Conservation (phyloP, 129 eudicot genomes). For the Helichrysum umbraculigerum region DNA sequence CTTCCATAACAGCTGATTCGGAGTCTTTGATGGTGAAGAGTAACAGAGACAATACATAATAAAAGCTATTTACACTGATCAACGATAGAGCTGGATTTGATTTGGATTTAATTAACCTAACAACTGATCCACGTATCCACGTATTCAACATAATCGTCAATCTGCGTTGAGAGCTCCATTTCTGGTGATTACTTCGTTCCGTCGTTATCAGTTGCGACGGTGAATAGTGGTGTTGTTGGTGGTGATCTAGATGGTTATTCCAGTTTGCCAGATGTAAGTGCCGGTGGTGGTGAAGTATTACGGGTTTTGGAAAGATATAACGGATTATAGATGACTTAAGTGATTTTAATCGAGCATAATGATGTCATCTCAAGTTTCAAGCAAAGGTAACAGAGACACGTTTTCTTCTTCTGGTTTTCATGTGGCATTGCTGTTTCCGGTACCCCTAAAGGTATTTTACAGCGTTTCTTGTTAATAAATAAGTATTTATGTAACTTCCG, state of each 20-base stretch:
- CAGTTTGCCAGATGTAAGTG: slow-evolving; percentile 16
- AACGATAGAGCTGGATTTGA: slow-evolving; percentile 44
- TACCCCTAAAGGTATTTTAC: slow-evolving; percentile 55
- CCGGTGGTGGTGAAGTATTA: slow-evolving; percentile 41
- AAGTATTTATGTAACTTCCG: no score
- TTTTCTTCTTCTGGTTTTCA: slow-evolving; percentile 44
- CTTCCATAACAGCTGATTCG: no score
- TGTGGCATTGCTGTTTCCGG: slow-evolving; percentile 43
- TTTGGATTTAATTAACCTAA: slow-evolving; percentile 49
- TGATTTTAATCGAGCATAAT: slow-evolving; percentile 29
- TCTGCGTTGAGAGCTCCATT: slow-evolving; percentile 67
- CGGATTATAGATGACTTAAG: slow-evolving; percentile 44
- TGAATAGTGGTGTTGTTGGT: slow-evolving; percentile 25
- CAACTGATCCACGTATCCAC: slow-evolving; percentile 5
- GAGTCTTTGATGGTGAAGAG: no score
- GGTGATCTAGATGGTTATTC: slow-evolving; percentile 43
- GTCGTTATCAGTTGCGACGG: slow-evolving; percentile 47
- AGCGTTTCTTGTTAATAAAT: no score
- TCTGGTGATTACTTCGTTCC: slow-evolving; percentile 79
- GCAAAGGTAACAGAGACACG: slow-evolving; percentile 37
- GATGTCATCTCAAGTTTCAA: slow-evolving; percentile 64
- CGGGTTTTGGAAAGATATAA: slow-evolving; percentile 38
- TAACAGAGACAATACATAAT: no score
- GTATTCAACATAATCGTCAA: background rate
- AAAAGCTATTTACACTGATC: no score